Base-by-base conservation (phyloP, 805 yeast species). In the Candida krabiensis region DNA sequence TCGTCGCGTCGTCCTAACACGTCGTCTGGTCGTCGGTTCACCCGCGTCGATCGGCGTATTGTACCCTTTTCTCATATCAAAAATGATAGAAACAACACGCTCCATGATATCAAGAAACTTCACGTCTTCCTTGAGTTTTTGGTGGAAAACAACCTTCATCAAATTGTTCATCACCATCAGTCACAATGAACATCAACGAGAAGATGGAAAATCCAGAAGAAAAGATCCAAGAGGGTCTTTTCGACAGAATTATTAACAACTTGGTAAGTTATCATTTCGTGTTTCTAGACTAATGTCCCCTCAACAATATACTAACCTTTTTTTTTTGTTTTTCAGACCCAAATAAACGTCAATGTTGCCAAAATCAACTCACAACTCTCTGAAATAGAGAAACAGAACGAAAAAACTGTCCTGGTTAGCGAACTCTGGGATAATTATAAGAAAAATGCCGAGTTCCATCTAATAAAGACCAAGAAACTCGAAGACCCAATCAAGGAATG, bases 121-220 rank as follows among this genome's bases (percentile, higher is more conserved):
- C n/a, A n/a, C n/a, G n/a, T n/a, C n/a, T n/a, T n/a, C n/a, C n/a
- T n/a, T n/a, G n/a, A n/a, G n/a, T n/a, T n/a, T n/a, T n/a, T n/a
- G n/a, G n/a, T n/a, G n/a, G n/a, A n/a, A n/a, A n/a, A n/a, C n/a
- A n/a, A n/a, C n/a, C n/a, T n/a, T n/a, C n/a, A n/a, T n/a, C n/a
- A n/a, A n/a, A n/a, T n/a, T n/a, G n/a, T n/a, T n/a, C n/a, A n/a
- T n/a, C n/a, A n/a, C n/a, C n/a, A n/a, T n/a, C n/a, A n/a, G 24
- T 8, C 24, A 21, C 24, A 21, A 21, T 21, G 24, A 21, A 28
- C 29, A 42, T 24, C 36, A 28, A 37, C 23, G 49, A 44, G 19
- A 44, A 33, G 27, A 85, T 86, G 95, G 88, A 86, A 61, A 86
- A 86, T 52, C 96, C 96, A 4, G 90, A 86, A 54, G 90, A 85